Conservation (phyloP, 2,329 filamentous ascomycete genomes). For the Teratosphaeria epicoccoides region DNA sequence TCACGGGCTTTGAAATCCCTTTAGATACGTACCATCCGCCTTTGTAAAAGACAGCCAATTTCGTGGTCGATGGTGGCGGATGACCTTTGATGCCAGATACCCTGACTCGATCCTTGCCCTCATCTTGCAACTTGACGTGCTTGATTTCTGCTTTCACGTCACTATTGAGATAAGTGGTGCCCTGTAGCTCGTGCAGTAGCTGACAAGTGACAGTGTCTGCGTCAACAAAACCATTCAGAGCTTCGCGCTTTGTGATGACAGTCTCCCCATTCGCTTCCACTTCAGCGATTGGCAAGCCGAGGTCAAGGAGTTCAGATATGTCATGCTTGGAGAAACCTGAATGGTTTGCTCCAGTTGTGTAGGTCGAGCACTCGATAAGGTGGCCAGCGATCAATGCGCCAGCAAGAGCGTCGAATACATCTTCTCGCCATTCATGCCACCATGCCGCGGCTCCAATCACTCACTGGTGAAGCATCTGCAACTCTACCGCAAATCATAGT, state of each 20-base stretch:
- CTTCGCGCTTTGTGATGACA: constrained; percentile 26
- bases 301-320: constrained; percentile 27
- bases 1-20: too few relatives aligned
- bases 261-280: constrained; percentile 23
- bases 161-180: constrained; percentile 45
- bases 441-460: constrained; percentile 32
- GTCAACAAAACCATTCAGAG: constrained; percentile 26
- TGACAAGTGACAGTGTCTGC: constrained; percentile 43
- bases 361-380: constrained; percentile 24
- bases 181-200: constrained; percentile 44
- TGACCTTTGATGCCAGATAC: constrained; percentile 34
- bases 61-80: constrained; percentile 41
- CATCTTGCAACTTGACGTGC: constrained; percentile 40
- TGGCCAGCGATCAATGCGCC: constrained; percentile 31
- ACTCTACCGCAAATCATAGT: constrained; percentile 34
- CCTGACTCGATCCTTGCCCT: constrained; percentile 38
- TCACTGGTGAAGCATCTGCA: constrained; percentile 31
- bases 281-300: constrained; percentile 23
- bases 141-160: constrained; percentile 45
- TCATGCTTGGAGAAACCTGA: constrained; percentile 33
- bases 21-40: neutral
- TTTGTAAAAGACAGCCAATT: constrained; percentile 29
- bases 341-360: constrained; percentile 31
- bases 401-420: constrained; percentile 28
- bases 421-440: constrained; percentile 32